Evolutionary conservation across 805 yeast species (phyloP).

Genomic region (Ogataea ramenticola): DNA sequence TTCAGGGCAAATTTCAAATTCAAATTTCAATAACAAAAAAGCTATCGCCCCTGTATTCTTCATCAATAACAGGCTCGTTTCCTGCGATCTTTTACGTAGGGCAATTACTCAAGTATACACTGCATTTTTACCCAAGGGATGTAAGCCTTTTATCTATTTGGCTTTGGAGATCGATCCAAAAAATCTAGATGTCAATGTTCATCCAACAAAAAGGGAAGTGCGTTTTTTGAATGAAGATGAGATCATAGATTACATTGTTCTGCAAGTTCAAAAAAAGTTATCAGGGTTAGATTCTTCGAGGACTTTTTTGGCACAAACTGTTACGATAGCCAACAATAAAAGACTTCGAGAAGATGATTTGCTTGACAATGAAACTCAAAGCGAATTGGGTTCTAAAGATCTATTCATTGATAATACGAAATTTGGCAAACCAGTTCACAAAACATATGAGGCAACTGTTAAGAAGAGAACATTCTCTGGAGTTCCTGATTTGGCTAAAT

Average conservation of each 20-base stretch:
- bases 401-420: not conserved
- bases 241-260: constrained; percentile 56
- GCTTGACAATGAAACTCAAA: not conserved
- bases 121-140: constrained; percentile 69
- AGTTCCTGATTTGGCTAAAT: constrained; percentile 1
- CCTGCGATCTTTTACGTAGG: constrained; percentile 72
- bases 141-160: constrained; percentile 69
- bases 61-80: constrained; percentile 76
- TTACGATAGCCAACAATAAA: constrained; percentile 34
- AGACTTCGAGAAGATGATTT: constrained; percentile 12
- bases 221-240: constrained; percentile 82
- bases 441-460: not conserved
- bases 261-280: constrained; percentile 41
- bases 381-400: not conserved
- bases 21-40: constrained; percentile 66
- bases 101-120: constrained; percentile 59
- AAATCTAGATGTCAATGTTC: constrained; percentile 87
- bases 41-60: constrained; percentile 65
- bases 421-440: not conserved
- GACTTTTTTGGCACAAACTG: constrained; percentile 57
- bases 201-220: constrained; percentile 93
- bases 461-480: not conserved
- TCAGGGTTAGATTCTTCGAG: constrained; percentile 59
- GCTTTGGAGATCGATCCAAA: constrained; percentile 59
- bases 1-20: constrained; percentile 58